Evolutionary conservation across 2,329 filamentous ascomycete genomes (phyloP).

Genomic region (Aspergillus versicolor): DNA sequence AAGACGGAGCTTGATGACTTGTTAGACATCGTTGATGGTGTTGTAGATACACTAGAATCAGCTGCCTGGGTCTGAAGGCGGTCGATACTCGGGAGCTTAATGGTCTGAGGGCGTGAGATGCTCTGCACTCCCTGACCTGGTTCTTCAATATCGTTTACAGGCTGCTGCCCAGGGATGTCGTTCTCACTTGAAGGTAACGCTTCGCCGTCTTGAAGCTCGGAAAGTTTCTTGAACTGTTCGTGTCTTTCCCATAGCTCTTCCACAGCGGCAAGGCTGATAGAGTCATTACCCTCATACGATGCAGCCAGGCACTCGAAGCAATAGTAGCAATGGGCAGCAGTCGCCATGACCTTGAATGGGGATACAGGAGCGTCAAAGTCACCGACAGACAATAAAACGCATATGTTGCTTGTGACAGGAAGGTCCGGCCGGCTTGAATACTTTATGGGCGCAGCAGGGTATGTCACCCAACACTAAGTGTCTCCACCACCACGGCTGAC

Average conservation of each 20-base stretch:
- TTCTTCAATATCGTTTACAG: constrained; percentile 23
- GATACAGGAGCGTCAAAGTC: neutral
- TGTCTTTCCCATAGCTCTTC: constrained; percentile 66
- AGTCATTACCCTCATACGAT: constrained; percentile 67
- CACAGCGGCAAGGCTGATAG: constrained; percentile 67
- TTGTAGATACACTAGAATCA: constrained; percentile 39
- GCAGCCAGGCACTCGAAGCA: constrained; percentile 88
- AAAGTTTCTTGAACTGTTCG: constrained; percentile 41
- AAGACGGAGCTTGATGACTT: constrained; percentile 48
- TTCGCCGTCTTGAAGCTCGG: constrained; percentile 26
- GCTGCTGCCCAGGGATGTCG: constrained; percentile 13
- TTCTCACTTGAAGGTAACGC: constrained; percentile 17
- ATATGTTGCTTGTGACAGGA: neutral
- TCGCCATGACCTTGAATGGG: constrained; percentile 65
- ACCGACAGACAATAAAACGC: neutral
- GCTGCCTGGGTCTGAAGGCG: constrained; percentile 39
- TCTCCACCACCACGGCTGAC: constrained; percentile 5
- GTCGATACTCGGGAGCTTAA: constrained; percentile 33
- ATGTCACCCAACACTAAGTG: constrained; percentile 3
- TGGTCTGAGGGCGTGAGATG: constrained; percentile 17
- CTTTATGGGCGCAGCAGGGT: neutral
- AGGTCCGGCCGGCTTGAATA: neutral
- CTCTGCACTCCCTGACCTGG: neutral
- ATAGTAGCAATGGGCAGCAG: constrained; percentile 79
- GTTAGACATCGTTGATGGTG: constrained; percentile 47